Base-by-base conservation (phyloP, 257 asterid genomes). In the Lantana camara region DNA sequence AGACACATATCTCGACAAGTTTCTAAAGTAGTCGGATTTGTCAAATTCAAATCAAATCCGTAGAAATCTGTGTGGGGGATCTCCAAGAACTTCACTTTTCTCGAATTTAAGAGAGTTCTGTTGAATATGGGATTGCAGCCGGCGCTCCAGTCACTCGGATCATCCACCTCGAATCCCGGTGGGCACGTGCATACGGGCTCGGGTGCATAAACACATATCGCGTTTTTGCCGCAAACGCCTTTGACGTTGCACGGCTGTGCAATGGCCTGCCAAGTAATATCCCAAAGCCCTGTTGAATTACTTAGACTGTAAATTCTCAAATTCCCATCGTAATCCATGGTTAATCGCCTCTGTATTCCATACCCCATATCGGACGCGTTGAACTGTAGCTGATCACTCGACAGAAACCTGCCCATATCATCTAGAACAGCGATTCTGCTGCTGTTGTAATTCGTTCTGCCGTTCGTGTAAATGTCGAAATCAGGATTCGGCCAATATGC, bases 401-500 rank as follows among this genome's bases (percentile, higher is more conserved):
- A 89, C 1, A 61, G 30, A 52, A 89, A 86, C 34, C 72, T 62
- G 3, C 95, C 95, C 67, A 44, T 68, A 5, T 72, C 68, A 57
- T 89, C 90, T 1, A 89, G 61, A 19, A 57, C 65, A 0, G 92
- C 92, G 5, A 76, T 23, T 63, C 94, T 85, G 74, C 80, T 83
- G 21, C 95, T 82, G 70, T 89, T 86, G 3, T 82, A 83, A 56
- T 78, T 78, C 5, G 92, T 85, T 72, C 95, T 77, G 7, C 90
- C 88, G 21, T n/a, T 75, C 3, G 1, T 0, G 22, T 71, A 80
- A 3, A 74, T 38, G 21, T 2, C 24, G 1, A 10, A 6, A 57
- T 77, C 85, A 11, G 87, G 95, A 60, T 80, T 77, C 0, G 95
- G 95, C 95, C 96, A 86, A 16, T 89, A 89, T 19, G 64, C 27